Conservation (phyloP, 2,329 filamentous ascomycete genomes). For the Blastomyces gilchristii region DNA sequence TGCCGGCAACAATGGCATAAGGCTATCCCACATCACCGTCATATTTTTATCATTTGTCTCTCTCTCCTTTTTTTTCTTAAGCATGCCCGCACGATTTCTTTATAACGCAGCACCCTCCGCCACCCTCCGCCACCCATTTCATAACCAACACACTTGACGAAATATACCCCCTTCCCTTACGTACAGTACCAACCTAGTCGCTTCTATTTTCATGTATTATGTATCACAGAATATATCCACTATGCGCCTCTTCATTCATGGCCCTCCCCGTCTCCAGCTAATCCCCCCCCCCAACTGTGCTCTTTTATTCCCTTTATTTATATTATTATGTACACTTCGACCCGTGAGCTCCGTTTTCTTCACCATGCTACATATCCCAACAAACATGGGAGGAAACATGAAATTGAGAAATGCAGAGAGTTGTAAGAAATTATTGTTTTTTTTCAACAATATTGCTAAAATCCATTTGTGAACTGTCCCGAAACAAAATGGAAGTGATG, state of each 20-base stretch:
- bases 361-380: not conserved
- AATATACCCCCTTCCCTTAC: not conserved
- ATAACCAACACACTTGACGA: not conserved
- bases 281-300: not conserved
- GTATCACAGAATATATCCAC: not conserved
- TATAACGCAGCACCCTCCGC: not conserved
- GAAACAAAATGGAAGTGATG: not conserved
- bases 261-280: not conserved
- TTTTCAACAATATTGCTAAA: not conserved
- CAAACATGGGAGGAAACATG: not conserved
- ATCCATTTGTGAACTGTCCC: not conserved
- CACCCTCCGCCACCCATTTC: not conserved
- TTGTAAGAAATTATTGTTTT: not conserved
- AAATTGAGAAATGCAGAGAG: not conserved
- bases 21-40: not conserved
- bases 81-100: not conserved
- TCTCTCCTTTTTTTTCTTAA: not conserved
- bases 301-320: not conserved
- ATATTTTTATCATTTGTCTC: not conserved
- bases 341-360: not conserved
- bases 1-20: not conserved
- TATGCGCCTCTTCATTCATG: not conserved
- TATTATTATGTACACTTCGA: not conserved
- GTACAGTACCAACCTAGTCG: not conserved
- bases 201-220: not conserved